Conservation (phyloP, 1,139 yeast species). For the Saccharomyces hybrid region DNA sequence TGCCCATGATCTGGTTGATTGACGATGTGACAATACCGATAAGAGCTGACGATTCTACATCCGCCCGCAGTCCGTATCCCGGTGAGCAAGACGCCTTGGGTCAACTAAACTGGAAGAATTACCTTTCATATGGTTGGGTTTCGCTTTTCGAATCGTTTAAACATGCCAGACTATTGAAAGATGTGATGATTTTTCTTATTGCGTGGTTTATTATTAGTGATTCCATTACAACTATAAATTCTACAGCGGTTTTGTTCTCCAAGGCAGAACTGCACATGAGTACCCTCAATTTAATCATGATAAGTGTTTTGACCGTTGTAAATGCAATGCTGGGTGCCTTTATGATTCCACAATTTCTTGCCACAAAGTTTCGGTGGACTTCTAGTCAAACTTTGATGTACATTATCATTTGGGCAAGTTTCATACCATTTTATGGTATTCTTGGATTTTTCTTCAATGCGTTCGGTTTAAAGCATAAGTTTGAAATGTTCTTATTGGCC, state of each 20-base stretch:
- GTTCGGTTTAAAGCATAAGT: conserved; percentile 50
- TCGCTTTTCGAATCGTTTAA: conserved; percentile 45
- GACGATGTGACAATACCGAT: conserved; percentile 22
- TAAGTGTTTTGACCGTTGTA: conserved; percentile 54
- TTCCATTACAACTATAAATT: conserved; percentile 63
- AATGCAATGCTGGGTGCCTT: conserved; percentile 60
- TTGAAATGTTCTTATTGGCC: conserved; percentile 59
- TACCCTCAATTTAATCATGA: conserved; percentile 50
- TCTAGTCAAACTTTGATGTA: conserved; percentile 43
- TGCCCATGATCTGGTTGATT: conserved; percentile 45
- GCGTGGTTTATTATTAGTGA: conserved; percentile 71
- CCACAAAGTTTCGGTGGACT: conserved; percentile 35
- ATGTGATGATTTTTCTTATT: conserved; percentile 49
- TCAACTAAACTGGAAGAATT: conserved; percentile 10
- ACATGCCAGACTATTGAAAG: conserved; percentile 50
- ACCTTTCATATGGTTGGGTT: conserved; percentile 50
- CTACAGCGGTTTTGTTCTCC: conserved; percentile 66
- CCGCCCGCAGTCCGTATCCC: not conserved
- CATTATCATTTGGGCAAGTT: conserved; percentile 50
- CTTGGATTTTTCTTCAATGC: conserved; percentile 46
- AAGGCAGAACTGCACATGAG: conserved; percentile 58
- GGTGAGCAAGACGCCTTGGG: no score
- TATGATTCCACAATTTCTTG: conserved; percentile 42
- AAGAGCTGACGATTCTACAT: not conserved
- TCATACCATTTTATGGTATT: conserved; percentile 61